These are phyloP conservation scores for Ophiostoma sp. DNA, from an alignment of 2,329 filamentous ascomycete genomes.

Conservation along the genomic window DNA sequence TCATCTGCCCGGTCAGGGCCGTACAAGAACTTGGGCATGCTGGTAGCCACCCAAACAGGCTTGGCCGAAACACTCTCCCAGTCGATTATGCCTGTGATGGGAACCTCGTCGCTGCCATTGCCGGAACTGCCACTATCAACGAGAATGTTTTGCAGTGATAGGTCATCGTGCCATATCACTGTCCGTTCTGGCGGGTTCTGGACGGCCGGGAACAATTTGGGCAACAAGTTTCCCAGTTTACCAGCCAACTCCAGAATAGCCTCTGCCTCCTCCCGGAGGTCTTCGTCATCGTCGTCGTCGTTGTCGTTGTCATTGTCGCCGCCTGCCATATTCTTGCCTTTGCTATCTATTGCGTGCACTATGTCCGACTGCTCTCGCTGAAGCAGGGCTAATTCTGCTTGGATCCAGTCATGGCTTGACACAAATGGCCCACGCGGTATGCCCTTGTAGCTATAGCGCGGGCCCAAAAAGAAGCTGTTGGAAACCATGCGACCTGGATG, in stretches of 20 bases:
- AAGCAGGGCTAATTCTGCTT: not conserved
- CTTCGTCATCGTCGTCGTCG: too few relatives aligned
- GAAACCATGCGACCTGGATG: not conserved
- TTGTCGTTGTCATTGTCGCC: too few relatives aligned
- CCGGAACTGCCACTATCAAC: not conserved
- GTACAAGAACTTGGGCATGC: not conserved
- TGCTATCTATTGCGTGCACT: not conserved
- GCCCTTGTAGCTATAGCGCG: not conserved
- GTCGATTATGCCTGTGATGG: not conserved
- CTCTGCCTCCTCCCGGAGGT: not conserved
- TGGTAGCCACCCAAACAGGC: not conserved
- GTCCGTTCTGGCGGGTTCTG: not conserved
- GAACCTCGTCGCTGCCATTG: not conserved
- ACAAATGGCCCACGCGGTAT: not conserved
- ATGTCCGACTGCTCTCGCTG: not conserved
- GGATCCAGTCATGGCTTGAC: not conserved
- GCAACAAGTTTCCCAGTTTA: not conserved
- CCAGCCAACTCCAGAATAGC: not conserved
- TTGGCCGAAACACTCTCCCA: not conserved
- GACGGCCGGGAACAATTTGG: not conserved
- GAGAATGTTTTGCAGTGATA: not conserved
- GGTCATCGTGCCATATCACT: not conserved
- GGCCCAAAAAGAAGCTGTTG: not conserved
- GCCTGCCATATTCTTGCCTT: too few relatives aligned
- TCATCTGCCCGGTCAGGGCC: not conserved